Evolutionary conservation across 2,329 filamentous ascomycete species (phyloP).

Genomic region (Leptographium procerum): DNA sequence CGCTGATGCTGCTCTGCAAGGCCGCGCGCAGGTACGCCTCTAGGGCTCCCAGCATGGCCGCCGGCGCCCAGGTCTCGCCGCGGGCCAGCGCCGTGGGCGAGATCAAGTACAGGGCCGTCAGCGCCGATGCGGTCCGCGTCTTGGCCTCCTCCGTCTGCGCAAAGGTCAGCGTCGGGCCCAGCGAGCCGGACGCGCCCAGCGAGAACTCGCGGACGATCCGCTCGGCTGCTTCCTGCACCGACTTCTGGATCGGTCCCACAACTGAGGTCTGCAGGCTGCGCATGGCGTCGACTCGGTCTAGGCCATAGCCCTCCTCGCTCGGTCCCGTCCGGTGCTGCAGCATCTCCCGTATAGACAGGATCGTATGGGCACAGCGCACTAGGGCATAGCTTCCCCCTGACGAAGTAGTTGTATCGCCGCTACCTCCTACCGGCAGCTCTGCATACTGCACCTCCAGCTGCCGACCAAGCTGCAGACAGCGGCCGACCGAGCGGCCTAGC

Average conservation of each 20-base stretch:
- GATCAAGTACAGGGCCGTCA: conserved; percentile 69
- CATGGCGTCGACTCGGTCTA: conserved; percentile 65
- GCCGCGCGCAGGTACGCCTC: conserved; percentile 74
- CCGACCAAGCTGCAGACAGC: conserved; percentile 70
- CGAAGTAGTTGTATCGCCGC: too few relatives aligned
- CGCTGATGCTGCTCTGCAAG: conserved; percentile 65
- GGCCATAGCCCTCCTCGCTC: conserved; percentile 63
- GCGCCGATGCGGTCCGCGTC: conserved; percentile 61
- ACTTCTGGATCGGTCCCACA: conserved; percentile 59
- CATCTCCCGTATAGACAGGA: conserved; percentile 65
- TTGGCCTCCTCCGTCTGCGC: conserved; percentile 63
- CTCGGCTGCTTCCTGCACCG: conserved; percentile 62
- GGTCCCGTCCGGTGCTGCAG: conserved; percentile 53
- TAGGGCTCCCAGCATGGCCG: conserved; percentile 62
- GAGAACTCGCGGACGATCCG: conserved; percentile 77
- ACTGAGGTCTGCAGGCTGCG: conserved; percentile 56
- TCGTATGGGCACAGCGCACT: conserved; percentile 69
- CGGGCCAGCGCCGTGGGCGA: conserved; percentile 51
- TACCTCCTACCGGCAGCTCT: conserved; percentile 52
- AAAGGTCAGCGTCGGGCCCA: conserved; percentile 40
- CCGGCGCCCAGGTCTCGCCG: conserved; percentile 50
- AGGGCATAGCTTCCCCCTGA: too few relatives aligned
- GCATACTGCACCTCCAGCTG: conserved; percentile 79
- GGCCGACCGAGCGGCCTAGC: conserved; percentile 62
- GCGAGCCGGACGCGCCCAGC: conserved; percentile 41